These are phyloP conservation scores for Puccinia novopanici DNA, from an alignment of 1,284 basidiomycete species.

Conservation along the genomic window DNA sequence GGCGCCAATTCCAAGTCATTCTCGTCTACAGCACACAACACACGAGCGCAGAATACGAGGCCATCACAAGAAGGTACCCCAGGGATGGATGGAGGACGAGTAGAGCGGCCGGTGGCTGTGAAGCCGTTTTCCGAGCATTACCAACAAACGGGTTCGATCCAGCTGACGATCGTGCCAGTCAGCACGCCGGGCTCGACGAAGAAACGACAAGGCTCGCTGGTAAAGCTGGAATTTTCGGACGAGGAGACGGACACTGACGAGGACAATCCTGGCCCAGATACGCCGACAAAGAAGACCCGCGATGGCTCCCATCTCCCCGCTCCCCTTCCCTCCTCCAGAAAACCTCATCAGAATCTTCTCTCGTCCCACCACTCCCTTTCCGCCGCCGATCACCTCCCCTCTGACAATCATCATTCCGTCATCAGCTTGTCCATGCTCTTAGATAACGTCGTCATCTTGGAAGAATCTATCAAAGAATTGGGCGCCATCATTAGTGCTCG, in stretches of 20 bases:
- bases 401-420: slow-evolving; percentile 56
- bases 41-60: slow-evolving; percentile 69
- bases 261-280: slow-evolving; percentile 41
- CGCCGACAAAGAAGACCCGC: slow-evolving; percentile 51
- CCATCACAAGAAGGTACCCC: background rate
- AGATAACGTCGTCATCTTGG: slow-evolving; percentile 92
- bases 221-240: slow-evolving; percentile 35
- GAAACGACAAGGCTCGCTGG: background rate
- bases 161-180: slow-evolving; percentile 59
- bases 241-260: slow-evolving; percentile 12
- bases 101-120: background rate
- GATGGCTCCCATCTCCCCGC: slow-evolving; percentile 30
- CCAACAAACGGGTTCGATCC: slow-evolving; percentile 51
- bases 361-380: slow-evolving; percentile 30
- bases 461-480: slow-evolving; percentile 93
- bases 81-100: background rate
- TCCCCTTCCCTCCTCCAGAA: background rate
- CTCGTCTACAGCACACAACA: slow-evolving; percentile 62
- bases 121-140: slow-evolving; percentile 40
- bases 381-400: slow-evolving; percentile 49
- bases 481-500: slow-evolving; percentile 82
- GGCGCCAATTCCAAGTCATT: slow-evolving; percentile 48
- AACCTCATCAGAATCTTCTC: background rate
- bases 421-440: slow-evolving; percentile 79
- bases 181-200: slow-evolving; percentile 39